These are phyloP conservation scores for Pseudocercospora pini-densiflorae DNA, from an alignment of 2,329 filamentous ascomycete species.

Conservation along the genomic window DNA sequence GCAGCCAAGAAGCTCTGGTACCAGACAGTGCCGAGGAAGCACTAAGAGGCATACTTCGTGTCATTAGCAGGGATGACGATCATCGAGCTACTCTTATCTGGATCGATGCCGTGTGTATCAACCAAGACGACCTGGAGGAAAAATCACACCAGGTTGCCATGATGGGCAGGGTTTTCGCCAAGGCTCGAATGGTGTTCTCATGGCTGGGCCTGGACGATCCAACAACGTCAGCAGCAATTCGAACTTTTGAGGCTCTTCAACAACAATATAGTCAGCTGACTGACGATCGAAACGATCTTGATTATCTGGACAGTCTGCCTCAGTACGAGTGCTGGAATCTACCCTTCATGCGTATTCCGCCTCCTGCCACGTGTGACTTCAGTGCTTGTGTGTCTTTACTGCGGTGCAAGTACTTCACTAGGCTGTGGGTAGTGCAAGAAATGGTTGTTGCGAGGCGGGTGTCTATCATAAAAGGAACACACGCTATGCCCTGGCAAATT, in stretches of 20 bases:
- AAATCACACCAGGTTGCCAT: background rate
- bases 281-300: background rate
- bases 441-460: background rate
- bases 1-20: background rate
- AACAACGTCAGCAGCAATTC: background rate
- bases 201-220: constrained; percentile 5
- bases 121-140: background rate
- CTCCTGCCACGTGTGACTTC: background rate
- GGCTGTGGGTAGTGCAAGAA: constrained; percentile 11
- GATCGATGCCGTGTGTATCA: constrained; percentile 7
- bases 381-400: background rate
- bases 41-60: constrained; percentile 6
- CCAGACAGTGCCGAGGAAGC: constrained; percentile 10
- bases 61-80: background rate
- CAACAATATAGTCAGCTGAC: background rate
- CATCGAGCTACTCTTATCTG: background rate
- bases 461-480: background rate
- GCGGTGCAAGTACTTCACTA: background rate
- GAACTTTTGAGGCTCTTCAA: background rate
- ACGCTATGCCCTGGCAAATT: background rate
- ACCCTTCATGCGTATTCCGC: background rate
- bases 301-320: background rate
- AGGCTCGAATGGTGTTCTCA: background rate
- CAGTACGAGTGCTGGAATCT: background rate
- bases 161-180: background rate